A percentile compares a stretch with the other conserved stretches of the same genome.
These are phyloP conservation scores for Mortierella sp. DNA, from an alignment of 371 early-diverging fungal species.

Conservation along the genomic window DNA sequence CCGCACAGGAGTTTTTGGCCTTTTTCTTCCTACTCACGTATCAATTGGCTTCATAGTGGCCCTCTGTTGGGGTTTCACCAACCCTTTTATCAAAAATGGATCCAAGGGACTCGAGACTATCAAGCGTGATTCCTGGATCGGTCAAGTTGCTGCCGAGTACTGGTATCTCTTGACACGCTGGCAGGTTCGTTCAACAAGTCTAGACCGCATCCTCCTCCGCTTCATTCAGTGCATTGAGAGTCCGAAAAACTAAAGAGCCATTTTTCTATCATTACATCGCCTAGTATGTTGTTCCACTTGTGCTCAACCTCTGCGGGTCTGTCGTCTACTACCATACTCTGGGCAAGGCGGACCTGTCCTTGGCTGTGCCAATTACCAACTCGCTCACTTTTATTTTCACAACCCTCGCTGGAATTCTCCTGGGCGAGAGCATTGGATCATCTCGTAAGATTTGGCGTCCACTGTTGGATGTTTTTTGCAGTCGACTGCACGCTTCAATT, in stretches of 20 bases:
- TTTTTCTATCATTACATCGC: neutral
- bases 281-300: slow-evolving; percentile 88
- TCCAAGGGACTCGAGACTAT: slow-evolving; percentile 84
- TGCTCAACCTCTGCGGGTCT: slow-evolving; percentile 91
- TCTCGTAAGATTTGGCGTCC: slow-evolving; percentile 48
- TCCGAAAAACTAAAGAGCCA: slow-evolving; percentile 6
- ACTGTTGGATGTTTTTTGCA: neutral
- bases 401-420: slow-evolving; percentile 79
- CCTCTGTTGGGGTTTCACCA: slow-evolving; percentile 95
- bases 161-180: slow-evolving; percentile 87
- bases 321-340: slow-evolving; percentile 92
- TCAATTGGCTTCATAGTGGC: slow-evolving; percentile 74
- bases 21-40: neutral
- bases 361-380: slow-evolving; percentile 94
- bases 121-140: slow-evolving; percentile 65
- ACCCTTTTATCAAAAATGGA: slow-evolving; percentile 94
- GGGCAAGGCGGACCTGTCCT: slow-evolving; percentile 89
- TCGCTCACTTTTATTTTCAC: slow-evolving; percentile 92
- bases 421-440: slow-evolving; percentile 82
- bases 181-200: slow-evolving; percentile 71
- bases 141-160: slow-evolving; percentile 76
- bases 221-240: neutral
- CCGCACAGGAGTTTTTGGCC: neutral
- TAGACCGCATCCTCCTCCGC: neutral
- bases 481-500: neutral